phyloP scores from a whole-genome alignment of 768 basidiomycete genomes.

The Amanita inopinata region DNA sequence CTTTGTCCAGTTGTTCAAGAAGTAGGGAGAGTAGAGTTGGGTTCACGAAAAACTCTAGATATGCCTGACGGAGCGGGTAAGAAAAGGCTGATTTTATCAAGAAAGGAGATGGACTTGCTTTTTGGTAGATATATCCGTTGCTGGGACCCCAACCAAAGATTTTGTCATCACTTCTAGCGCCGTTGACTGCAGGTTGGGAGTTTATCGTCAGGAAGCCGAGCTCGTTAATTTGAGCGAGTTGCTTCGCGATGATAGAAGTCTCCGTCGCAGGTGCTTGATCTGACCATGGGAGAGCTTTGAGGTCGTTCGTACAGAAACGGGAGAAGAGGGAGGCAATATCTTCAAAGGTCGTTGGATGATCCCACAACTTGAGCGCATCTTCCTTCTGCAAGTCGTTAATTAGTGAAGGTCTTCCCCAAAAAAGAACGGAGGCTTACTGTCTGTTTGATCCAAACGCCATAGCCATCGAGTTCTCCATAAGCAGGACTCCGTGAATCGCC shows the following conservation, averaged over 20 bases:
- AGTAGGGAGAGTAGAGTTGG: constrained; percentile 64
- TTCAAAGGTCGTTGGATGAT: constrained; percentile 52
- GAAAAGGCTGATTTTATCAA: not conserved
- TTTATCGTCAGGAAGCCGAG: constrained; percentile 95
- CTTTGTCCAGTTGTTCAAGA: constrained; percentile 74
- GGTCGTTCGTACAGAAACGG: constrained; percentile 67
- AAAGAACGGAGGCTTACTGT: constrained; percentile 36
- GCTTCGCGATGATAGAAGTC: constrained; percentile 67
- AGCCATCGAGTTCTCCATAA: constrained; percentile 96
- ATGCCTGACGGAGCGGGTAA: constrained; percentile 47
- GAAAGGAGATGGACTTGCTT: constrained; percentile 34
- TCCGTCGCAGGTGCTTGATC: constrained; percentile 82
- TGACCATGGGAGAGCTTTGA: constrained; percentile 88
- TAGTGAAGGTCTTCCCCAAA: not conserved
- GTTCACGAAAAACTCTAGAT: constrained; percentile 90
- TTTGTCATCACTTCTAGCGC: constrained; percentile 74
- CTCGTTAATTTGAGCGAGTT: constrained; percentile 79
- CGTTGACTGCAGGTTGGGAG: constrained; percentile 93
- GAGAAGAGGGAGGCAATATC: constrained; percentile 73
- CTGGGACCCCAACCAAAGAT: constrained; percentile 90
- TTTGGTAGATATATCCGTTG: constrained; percentile 94
- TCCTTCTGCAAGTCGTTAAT: constrained; percentile 59
- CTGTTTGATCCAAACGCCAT: constrained; percentile 88
- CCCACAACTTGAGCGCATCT: constrained; percentile 84
- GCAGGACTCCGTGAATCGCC: constrained; percentile 97